Evolutionary conservation across 768 basidiomycete species (phyloP).

Genomic region (Tulasnella sp.): DNA sequence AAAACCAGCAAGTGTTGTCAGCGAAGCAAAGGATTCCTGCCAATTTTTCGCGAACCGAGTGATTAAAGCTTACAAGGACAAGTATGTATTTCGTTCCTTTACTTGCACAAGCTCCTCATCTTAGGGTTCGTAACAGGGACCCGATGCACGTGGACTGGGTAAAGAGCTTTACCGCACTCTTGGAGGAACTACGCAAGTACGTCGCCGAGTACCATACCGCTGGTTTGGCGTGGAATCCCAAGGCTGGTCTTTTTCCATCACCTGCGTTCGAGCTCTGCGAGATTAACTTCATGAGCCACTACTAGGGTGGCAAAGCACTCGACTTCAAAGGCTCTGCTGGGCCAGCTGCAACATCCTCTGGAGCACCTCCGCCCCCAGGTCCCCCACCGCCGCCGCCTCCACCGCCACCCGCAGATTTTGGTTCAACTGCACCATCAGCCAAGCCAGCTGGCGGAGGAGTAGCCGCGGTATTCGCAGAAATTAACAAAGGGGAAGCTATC

Average conservation of each 20-base stretch:
- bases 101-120: neutral
- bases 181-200: constrained; percentile 83
- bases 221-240: constrained; percentile 86
- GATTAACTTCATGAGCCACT: neutral
- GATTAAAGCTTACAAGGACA: constrained; percentile 90
- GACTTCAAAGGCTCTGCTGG: constrained; percentile 43
- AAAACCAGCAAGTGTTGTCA: constrained; percentile 80
- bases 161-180: constrained; percentile 62
- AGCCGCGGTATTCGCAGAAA: constrained; percentile 83
- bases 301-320: constrained; percentile 37
- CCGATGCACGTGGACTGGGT: constrained; percentile 89
- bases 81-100: constrained; percentile 55
- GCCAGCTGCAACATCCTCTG: constrained; percentile 42
- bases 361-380: constrained; percentile 41
- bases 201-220: constrained; percentile 83
- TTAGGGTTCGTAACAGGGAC: constrained; percentile 58
- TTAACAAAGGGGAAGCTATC: constrained; percentile 88
- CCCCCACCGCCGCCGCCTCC: constrained; percentile 51
- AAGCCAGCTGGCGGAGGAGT: constrained; percentile 54
- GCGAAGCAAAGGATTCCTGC: constrained; percentile 81
- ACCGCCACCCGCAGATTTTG: constrained; percentile 49
- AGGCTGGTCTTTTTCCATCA: constrained; percentile 50
- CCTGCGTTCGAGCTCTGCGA: neutral
- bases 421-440: constrained; percentile 40
- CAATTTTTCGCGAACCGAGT: constrained; percentile 89